Evolutionary conservation across 139 green algal genomes (phyloP).

Genomic region (Ettlia oleoabundans): DNA sequence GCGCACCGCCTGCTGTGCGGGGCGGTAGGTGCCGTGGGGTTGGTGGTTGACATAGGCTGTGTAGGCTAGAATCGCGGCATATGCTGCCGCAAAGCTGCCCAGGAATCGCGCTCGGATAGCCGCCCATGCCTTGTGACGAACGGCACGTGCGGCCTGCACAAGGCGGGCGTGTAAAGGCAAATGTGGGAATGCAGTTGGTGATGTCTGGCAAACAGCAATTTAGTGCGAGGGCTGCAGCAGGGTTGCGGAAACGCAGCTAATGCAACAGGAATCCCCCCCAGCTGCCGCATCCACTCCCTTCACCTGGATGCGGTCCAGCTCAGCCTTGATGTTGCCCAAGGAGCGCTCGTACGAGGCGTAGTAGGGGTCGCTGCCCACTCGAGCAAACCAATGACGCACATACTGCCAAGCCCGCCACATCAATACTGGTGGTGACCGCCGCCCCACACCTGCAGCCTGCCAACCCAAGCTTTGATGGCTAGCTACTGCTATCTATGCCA

Average conservation of each 20-base stretch:
- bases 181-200: not conserved
- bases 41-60: constrained; percentile 16
- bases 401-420: not conserved
- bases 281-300: not conserved
- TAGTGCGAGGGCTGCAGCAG: not conserved
- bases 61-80: constrained; percentile 6
- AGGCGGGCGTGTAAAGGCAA: too few species aligned
- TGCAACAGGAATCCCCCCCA: not conserved
- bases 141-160: constrained; percentile 6
- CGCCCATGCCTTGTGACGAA: not conserved
- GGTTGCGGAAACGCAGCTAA: not conserved
- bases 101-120: constrained; percentile 12
- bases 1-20: not conserved
- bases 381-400: constrained; percentile 12
- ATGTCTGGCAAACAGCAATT: not conserved
- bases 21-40: constrained; percentile 5
- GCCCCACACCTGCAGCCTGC: too few species aligned
- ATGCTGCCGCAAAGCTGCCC: constrained; percentile 7
- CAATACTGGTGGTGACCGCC: too few species aligned
- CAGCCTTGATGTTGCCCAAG: constrained; percentile 29
- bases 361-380: constrained; percentile 30
- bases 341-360: constrained; percentile 24
- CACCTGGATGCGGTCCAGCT: constrained; percentile 27
- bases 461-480: too few species aligned
- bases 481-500: too few species aligned